These are phyloP conservation scores for Gracilaria gracilis DNA, from an alignment of 23 red algal species.

Conservation along the genomic window DNA sequence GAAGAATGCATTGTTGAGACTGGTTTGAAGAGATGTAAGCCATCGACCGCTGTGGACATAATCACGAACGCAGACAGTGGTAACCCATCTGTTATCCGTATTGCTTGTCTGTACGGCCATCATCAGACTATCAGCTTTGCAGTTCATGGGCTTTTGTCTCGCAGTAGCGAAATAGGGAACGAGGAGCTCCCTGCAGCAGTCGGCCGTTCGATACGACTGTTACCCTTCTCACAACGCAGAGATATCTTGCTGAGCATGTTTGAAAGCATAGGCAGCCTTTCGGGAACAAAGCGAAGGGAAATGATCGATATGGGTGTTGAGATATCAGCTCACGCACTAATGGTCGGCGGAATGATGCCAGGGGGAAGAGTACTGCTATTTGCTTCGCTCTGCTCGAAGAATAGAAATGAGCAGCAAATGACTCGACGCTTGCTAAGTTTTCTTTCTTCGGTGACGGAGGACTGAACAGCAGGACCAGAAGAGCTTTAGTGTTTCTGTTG, in stretches of 20 bases:
- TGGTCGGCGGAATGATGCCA: slow-evolving; percentile 1
- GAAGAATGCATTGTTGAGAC: neutral
- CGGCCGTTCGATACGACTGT: neutral
- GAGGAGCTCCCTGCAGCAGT: neutral
- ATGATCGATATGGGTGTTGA: neutral
- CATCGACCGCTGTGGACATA: neutral
- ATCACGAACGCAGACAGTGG: neutral
- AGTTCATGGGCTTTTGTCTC: neutral
- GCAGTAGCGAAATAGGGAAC: neutral
- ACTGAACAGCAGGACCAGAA: neutral
- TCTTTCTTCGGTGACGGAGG: neutral
- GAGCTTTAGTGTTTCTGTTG: too few relatives aligned
- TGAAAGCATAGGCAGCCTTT: neutral
- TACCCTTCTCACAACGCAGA: slow-evolving; percentile 20
- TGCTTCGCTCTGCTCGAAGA: neutral
- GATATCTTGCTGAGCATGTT: slow-evolving; percentile 23
- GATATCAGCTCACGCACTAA: slow-evolving; percentile 28
- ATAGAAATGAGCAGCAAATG: slow-evolving; percentile 12
- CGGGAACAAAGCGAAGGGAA: neutral
- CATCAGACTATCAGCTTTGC: neutral
- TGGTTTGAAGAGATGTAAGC: slow-evolving; percentile 15
- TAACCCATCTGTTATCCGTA: slow-evolving; percentile 17
- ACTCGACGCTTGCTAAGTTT: slow-evolving; percentile 9
- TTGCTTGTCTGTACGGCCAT: neutral
- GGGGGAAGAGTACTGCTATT: neutral